Evolutionary conservation across 352 stramenopile species (phyloP), one percentile per base, ranked within the genome.

Genomic region (Pythium scleroteichum): DNA sequence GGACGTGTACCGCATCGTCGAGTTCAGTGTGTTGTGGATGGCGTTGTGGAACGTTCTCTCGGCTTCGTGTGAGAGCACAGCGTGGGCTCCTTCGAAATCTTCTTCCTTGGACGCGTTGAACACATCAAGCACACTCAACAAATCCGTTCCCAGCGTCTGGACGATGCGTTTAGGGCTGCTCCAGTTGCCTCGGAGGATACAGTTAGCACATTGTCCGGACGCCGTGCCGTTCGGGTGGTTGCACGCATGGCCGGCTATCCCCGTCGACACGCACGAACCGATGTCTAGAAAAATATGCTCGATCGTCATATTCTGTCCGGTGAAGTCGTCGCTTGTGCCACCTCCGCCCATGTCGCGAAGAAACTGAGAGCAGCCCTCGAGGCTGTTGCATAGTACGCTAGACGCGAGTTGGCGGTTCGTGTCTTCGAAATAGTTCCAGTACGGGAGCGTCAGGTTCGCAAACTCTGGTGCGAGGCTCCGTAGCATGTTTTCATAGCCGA

Each of bases 401-500:
- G 54, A 26, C 2, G 53, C 48, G 29, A 69, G 49, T 24, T 69
- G 62, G 10, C 51, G 44, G 48, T 53, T 56, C 48, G 53, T 64
- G 39, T 68, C 61, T 42, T 68, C 62, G 22, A 69, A 69, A 22
- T 64, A 61, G 42, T 69, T 65, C 62, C 62, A 69, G 22, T 64
- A 64, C 29, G 62, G 62, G 9, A 69, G 23, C 46, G 64, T 71
- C 16, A 71, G 29, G n/a, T 61, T 39, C 13, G 41, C 46, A 29
- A 44, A 71, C 47, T 71, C 42, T 27, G 64, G 64, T 4, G 45
- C 57, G n/a, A 67, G 39, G 51, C 58, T 66, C 12, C 64, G 64
- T 10, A 71, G 51, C 64, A 71, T 71, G 38, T 71, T 66, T 35
- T 71, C 64, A 40, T 71, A 71, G 17, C 40, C 64, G 45, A 71